Base-by-base conservation (phyloP, 208 protist genomes). In the Blechomonas ayalai region DNA sequence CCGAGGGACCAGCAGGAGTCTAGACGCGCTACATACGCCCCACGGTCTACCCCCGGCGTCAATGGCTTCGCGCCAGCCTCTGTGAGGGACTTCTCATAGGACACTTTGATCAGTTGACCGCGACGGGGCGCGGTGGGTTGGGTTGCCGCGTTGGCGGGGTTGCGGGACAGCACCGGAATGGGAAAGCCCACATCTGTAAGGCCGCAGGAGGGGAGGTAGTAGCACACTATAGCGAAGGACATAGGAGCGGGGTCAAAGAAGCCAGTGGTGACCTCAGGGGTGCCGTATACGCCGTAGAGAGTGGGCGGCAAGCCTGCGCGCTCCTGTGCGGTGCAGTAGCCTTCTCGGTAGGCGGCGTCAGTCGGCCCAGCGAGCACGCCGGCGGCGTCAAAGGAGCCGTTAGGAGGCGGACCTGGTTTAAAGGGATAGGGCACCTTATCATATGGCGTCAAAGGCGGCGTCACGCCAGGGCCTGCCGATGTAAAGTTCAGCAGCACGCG, bases 21-120 rank as follows among this genome's bases (percentile, higher is more conserved):
- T 2, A 88, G 65, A 50, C 76, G 51, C 20, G 60, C 36, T 44
- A 69, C 47, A 46, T 70, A 77, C 22, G 29, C 53, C 23, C 47
- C 82, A 52, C 67, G 71, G 49, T 95, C 86, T 24, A 28, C 47
- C 32, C 59, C 71, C 0, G 86, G 82, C 23, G 71, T 72, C 15
- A 95, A 59, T n/a, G 40, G 40, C 10, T 44, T 28, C 3, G 75
- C 42, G 28, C 41, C 51, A 31, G 45, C 31, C 23, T 73, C 50
- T 5, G 66, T 59, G 16, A 41, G 54, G 49, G 84, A 77, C 9
- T 78, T 68, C 4, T 23, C 18, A 57, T 82, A 95, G 40, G 45
- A 37, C 18, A 91, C 65, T 16, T 51, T 27, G 27, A 95, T 37
- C 26, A 95, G 58, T 60, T 95, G 87, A 12, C 82, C 87, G 24